phyloP scores from a whole-genome alignment of 176 grass and related monocot genomes.

The Pharus latifolius region DNA sequence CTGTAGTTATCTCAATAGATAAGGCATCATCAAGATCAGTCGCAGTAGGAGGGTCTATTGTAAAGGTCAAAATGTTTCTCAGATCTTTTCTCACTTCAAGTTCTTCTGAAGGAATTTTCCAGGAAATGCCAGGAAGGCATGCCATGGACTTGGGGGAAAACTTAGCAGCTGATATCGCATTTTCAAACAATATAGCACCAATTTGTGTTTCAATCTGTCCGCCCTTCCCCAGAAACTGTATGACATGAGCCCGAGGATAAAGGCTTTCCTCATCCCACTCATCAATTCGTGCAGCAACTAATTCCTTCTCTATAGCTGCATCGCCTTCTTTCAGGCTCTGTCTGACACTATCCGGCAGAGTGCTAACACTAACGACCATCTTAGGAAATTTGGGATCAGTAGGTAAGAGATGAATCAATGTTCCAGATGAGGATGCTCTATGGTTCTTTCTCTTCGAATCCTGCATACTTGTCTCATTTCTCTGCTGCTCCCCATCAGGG shows the following conservation, averaged over 20 bases:
- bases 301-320: conserved; percentile 40
- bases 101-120: conserved; percentile 70
- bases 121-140: conserved; percentile 49
- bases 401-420: conserved; percentile 43
- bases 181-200: conserved; percentile 83
- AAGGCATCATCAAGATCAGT: conserved; percentile 88
- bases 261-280: conserved; percentile 72
- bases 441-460: conserved; percentile 35
- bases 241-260: conserved; percentile 48
- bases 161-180: conserved; percentile 46
- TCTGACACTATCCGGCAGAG: conserved; percentile 52
- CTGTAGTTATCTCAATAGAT: conserved; percentile 59
- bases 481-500: conserved; percentile 35
- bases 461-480: conserved; percentile 19
- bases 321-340: conserved; percentile 52
- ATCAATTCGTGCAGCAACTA: conserved; percentile 74
- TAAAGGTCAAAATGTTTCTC: conserved; percentile 61
- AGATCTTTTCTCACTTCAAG: conserved; percentile 64
- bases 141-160: conserved; percentile 53
- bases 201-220: conserved; percentile 76
- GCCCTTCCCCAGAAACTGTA: conserved; percentile 61
- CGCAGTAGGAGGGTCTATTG: conserved; percentile 79
- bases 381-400: conserved; percentile 71
- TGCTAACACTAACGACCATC: conserved; percentile 50
- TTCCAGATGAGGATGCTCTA: conserved; percentile 8